Evolutionary conservation across 1,284 basidiomycete species (phyloP), one percentile per base, ranked within the genome.

Genomic region (Ganoderma lingzhi): DNA sequence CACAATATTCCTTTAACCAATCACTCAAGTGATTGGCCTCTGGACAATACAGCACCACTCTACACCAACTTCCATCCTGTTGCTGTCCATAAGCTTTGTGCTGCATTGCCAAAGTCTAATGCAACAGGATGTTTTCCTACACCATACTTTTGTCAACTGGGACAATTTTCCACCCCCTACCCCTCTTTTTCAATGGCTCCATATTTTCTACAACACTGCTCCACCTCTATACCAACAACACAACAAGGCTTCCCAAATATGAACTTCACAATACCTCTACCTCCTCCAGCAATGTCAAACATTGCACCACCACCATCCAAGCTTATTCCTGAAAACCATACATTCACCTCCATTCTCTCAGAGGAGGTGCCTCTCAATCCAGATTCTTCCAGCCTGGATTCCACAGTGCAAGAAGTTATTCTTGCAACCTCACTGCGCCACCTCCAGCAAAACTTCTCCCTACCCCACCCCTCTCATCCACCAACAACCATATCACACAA

Each of bases 11-110:
- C 56, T 17, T 14, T 65, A 12, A 28, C 56, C 19, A 3, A 45
- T 59, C 59, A 56, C 30, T 41, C 28, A 30, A 51, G 44, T 35
- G 30, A 59, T 23, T 28, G n/a, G 41, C 64, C 64, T 10, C 6
- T 65, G 28, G 58, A 58, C 23, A 37, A 37, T 41, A 42, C 48
- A 2, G 44, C 64, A 48, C 58, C n/a, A 6, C 8, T 60, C 17
- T 39, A 45, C 5, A 65, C 15, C 30, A 32, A 45, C 19, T 48
- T 37, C 17, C 64, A 65, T 41, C 45, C 44, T 32, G 48, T 65
- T 41, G 56, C 56, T 39, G 56, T 59, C 30, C 56, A 59, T 39
- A 39, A 17, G 12, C 56, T 59, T 32, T 35, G 32, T 59, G 35
- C 19, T n/a, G 9, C 2, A 37, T n/a, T 12, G 17, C 15, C 35